Evolutionary conservation across 345 rosid species (phyloP), one percentile per base, ranked within the genome.

Genomic region (Dipteronia dyeriana): DNA sequence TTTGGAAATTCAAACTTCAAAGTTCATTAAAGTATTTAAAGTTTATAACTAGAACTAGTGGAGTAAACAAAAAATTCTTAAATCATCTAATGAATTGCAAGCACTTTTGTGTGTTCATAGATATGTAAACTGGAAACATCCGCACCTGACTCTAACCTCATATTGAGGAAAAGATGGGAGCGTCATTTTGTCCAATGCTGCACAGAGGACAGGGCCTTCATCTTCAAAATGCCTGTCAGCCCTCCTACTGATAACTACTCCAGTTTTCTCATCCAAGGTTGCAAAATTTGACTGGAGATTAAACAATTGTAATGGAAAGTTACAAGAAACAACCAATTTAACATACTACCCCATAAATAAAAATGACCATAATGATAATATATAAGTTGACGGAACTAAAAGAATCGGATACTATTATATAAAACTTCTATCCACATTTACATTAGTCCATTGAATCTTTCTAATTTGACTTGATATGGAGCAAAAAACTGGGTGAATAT

Each of bases 221-320:
- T 94, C 95, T 84, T 94, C 99, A 74, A 96, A 96, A 82, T 94
- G 97, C 80, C 99, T 83, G 80, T 96, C 99, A 83, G 98, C 98
- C 83, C 99, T 90, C 77, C 99, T 86, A 75, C 97, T 91, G 66
- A 81, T 80, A 70, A 96, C 97, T 66, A 90, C 75, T 71, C 98
- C 98, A 79, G 94, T 85, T 85, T 89, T 87, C 85, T 87, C 97
- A 79, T 96, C 99, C 88, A 92, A 84, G 1, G 98, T 96, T 43
- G 99, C 98, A 73, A 96, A 96, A 87, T 96, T 94, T 8, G 98
- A 96, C 98, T 96, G 85, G 75, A 81, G 22, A 77, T 45, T 43
- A 80, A 63, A 76, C 70, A 60, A 39, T 49, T 29, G 68, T 49
- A 76, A 62, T n/a, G 17, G 13, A 3, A 17, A 17, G 26, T 61